Percentiles rank a stretch among this genome's conserved stretches.
phyloP scores from a whole-genome alignment of 2,329 filamentous ascomycete genomes.

The Arthrobotrys sphaeroides region DNA sequence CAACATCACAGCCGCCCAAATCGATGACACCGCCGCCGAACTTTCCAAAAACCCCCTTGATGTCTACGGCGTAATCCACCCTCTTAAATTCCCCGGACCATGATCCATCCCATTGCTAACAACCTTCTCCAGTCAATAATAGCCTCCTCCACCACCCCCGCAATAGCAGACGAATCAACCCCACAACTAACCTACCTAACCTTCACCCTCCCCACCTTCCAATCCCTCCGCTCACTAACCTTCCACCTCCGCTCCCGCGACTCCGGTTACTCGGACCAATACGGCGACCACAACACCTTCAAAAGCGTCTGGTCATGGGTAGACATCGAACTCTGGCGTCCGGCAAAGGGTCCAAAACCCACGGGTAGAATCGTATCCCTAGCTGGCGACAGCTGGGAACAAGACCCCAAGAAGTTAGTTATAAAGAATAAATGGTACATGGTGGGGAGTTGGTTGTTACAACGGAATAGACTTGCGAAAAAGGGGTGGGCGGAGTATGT shows the following conservation, averaged over 20 bases:
- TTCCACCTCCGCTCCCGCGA: not conserved
- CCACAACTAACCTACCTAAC: not conserved
- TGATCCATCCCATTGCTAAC: not conserved
- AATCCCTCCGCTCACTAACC: not conserved
- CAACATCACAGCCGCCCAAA: not conserved
- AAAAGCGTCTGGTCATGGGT: slow-evolving; percentile 29
- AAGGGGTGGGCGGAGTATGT: not conserved
- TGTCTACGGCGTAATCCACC: not conserved
- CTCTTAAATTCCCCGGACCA: too few species aligned
- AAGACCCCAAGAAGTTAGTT: not conserved
- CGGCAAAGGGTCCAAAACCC: not conserved
- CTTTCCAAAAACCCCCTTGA: not conserved
- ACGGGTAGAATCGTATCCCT: not conserved
- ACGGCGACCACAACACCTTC: slow-evolving; percentile 13
- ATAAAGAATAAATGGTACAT: slow-evolving; percentile 13
- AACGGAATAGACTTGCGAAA: slow-evolving; percentile 26
- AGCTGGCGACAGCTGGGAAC: not conserved
- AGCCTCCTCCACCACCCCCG: not conserved
- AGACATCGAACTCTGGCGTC: slow-evolving; percentile 43
- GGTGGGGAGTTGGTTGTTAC: slow-evolving; percentile 23
- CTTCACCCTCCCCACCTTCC: not conserved
- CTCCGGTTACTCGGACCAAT: not conserved
- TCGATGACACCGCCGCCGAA: not conserved
- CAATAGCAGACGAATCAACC: not conserved
- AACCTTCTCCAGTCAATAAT: not conserved